Evolutionary conservation across 768 basidiomycete genomes (phyloP), one percentile per base, ranked within the genome.

Genomic region (Amanita rubescens): DNA sequence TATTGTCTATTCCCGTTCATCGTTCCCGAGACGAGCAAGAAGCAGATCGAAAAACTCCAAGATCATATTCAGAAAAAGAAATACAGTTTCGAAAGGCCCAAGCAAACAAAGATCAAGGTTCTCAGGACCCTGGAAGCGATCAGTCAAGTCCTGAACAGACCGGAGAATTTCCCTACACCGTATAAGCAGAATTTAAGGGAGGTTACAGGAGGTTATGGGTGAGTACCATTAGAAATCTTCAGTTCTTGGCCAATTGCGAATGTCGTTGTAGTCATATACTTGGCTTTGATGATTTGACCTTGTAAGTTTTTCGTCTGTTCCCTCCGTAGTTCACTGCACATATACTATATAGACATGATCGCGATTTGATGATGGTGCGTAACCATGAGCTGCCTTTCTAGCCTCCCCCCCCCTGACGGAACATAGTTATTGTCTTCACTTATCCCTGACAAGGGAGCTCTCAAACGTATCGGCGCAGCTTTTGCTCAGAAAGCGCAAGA

Each of bases 1-100:
- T 64, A 63, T 49, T 53, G 55, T 20, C 59, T 65, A 39, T 67
- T 65, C 33, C 64, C 64, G 7, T 57, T 65, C 39, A 53, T 44
- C 3, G 53, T 48, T 24, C 62, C 62, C 6, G 19, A 19, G 3
- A 30, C 34, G 3, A 30, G 27, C 27, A 30, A 30, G 8, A 30
- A 30, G 3, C 27, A 30, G 5, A 8, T 30, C 5, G 27, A 30
- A 30, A 35, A 10, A 25, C 9, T 20, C 3, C 38, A 34, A 20
- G 27, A n/a, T n/a, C n/a, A n/a, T n/a, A n/a, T n/a, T n/a, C n/a
- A 39, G 37, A 25, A 22, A 3, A 34, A 12, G 24, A 49, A 19
- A n/a, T 19, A 15, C 57, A 57, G 53, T 10, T 57, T 50, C 35
- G 56, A 60, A 25, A 54, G 43, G 41, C 48, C 22, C 3, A 47